A percentile compares a stretch with the other conserved stretches of the same genome.
phyloP scores from a whole-genome alignment of 495 filamentous ascomycete genomes.

The Penicillium silybi region DNA sequence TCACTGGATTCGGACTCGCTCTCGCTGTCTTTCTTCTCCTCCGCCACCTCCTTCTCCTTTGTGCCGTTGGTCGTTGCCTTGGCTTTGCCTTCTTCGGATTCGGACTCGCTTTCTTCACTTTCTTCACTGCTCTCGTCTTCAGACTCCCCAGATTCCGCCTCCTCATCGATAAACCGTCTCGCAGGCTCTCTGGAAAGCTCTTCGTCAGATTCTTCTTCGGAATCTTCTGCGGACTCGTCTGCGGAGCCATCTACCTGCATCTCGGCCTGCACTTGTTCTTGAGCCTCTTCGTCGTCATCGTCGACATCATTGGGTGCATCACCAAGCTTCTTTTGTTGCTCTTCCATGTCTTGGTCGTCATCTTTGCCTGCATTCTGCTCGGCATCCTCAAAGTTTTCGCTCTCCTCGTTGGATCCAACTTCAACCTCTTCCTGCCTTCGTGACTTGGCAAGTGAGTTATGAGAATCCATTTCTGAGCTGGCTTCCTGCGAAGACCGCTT shows the following conservation, averaged over 20 bases:
- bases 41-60: no score
- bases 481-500: background rate
- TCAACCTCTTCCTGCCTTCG: background rate
- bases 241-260: background rate
- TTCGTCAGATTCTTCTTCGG: background rate
- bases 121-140: background rate
- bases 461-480: background rate
- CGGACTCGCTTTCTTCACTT: background rate
- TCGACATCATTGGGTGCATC: no score
- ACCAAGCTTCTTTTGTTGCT: background rate
- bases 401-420: background rate
- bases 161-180: background rate
- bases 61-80: no score
- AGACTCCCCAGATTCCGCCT: background rate
- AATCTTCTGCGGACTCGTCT: background rate
- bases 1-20: background rate
- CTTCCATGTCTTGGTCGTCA: background rate
- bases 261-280: background rate
- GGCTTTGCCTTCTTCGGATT: no score
- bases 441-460: background rate
- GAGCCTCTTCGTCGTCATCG: background rate
- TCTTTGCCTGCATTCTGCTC: background rate
- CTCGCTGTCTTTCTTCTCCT: no score
- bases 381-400: background rate
- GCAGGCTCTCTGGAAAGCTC: background rate